Conservation (phyloP, 768 basidiomycete genomes). For the Jaapia argillacea region DNA sequence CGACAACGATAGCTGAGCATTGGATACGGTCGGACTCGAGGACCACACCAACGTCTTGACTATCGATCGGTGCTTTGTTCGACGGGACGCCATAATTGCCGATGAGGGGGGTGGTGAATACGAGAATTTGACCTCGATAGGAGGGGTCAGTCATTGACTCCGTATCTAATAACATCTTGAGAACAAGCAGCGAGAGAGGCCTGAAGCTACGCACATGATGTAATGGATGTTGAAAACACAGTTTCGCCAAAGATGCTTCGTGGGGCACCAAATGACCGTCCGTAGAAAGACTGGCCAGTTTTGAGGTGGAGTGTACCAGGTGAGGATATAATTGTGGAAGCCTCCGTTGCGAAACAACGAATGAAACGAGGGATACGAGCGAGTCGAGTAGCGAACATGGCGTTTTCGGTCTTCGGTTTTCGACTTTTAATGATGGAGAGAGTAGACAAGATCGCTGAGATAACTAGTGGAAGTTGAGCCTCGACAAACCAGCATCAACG, state of each 20-base stretch:
- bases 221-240: conserved; percentile 98
- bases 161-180: conserved; percentile 53
- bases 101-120: conserved; percentile 97
- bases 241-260: conserved; percentile 91
- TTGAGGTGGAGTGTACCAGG: conserved; percentile 90
- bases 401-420: conserved; percentile 19
- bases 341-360: conserved; percentile 62
- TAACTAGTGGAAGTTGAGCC: conserved; percentile 39
- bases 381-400: conserved; percentile 51
- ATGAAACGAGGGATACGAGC: conserved; percentile 37
- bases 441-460: conserved; percentile 86
- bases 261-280: conserved; percentile 82
- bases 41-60: conserved; percentile 72
- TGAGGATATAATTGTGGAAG: conserved; percentile 26
- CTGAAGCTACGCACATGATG: conserved; percentile 62
- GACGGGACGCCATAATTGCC: conserved; percentile 96
- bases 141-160: conserved; percentile 99
- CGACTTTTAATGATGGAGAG: conserved; percentile 28
- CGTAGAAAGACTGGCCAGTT: conserved; percentile 86
- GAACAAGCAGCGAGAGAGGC: conserved; percentile 5
- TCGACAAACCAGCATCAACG: conserved; percentile 14
- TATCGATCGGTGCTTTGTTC: conserved; percentile 65
- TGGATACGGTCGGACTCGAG: conserved; percentile 88
- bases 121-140: conserved; percentile 94
- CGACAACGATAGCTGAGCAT: conserved; percentile 87